A percentile compares a stretch with the other conserved stretches of the same genome.
Evolutionary conservation across 352 stramenopile genomes (phyloP).

Genomic region (Phytophthora megakarya): DNA sequence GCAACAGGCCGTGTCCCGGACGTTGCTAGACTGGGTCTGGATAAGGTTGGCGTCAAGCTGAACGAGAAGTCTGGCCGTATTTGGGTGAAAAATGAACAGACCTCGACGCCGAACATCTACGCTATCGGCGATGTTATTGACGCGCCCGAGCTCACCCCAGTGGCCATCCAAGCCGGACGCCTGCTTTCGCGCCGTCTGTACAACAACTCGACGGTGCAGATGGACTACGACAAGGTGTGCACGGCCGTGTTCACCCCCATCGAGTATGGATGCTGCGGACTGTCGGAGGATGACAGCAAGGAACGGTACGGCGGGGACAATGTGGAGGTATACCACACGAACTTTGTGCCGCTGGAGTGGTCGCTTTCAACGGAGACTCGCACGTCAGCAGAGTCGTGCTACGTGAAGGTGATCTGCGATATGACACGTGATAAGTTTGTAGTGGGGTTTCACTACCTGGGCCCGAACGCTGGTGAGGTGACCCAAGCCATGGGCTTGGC

Average conservation of each 20-base stretch:
- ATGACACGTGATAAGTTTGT: slow-evolving; percentile 89
- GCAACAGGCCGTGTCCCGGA: slow-evolving; percentile 94
- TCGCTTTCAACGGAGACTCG: slow-evolving; percentile 70
- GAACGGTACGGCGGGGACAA: slow-evolving; percentile 89
- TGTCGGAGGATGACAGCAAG: slow-evolving; percentile 96
- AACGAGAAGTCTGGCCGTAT: slow-evolving; percentile 95
- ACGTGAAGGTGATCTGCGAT: slow-evolving; percentile 96
- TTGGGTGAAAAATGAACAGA: slow-evolving; percentile 91
- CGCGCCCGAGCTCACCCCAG: slow-evolving; percentile 96
- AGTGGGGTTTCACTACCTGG: slow-evolving; percentile 98
- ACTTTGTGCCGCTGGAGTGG: slow-evolving; percentile 97
- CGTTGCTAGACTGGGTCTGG: slow-evolving; percentile 89
- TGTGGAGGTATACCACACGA: slow-evolving; percentile 96
- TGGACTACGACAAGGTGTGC: slow-evolving; percentile 94
- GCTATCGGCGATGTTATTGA: slow-evolving; percentile 97
- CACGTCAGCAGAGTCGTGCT: slow-evolving; percentile 78
- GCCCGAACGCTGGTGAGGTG: slow-evolving; percentile 97
- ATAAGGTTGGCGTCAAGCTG: slow-evolving; percentile 86
- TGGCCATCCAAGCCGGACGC: slow-evolving; percentile 96
- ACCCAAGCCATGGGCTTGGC: slow-evolving; percentile 93
- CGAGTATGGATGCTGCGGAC: slow-evolving; percentile 97
- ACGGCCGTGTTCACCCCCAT: slow-evolving; percentile 97
- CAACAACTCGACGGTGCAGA: slow-evolving; percentile 72
- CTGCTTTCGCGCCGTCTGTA: slow-evolving; percentile 93
- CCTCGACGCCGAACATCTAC: slow-evolving; percentile 95